Evolutionary conservation across 192 early-diverging fungal species (phyloP).

Genomic region (Coemansia nantahalensis): DNA sequence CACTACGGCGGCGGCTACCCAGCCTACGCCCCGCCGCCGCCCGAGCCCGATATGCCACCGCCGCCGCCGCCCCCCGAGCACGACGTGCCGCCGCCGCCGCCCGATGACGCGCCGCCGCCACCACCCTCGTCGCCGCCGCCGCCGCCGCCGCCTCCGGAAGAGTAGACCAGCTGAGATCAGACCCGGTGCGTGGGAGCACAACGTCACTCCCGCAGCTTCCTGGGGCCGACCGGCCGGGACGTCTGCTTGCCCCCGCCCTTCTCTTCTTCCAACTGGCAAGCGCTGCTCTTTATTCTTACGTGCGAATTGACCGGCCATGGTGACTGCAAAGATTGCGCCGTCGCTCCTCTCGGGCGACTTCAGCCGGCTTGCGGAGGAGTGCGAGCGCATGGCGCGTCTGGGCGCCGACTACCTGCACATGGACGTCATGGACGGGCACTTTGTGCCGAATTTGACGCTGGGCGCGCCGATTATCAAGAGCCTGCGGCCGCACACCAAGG

Average conservation of each 20-base stretch:
- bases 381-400: constrained; percentile 79
- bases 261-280: no score
- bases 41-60: background rate
- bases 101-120: constrained; percentile 8
- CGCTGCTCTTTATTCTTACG: no score
- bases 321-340: constrained; percentile 81
- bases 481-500: constrained; percentile 82
- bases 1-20: constrained; percentile 3
- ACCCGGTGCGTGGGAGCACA: no score
- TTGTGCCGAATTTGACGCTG: constrained; percentile 95
- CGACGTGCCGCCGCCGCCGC: constrained; percentile 5
- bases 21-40: constrained; percentile 8
- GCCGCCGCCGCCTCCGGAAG: constrained; percentile 16
- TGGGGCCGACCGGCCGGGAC: no score
- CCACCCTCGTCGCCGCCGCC: constrained; percentile 8
- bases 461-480: constrained; percentile 90
- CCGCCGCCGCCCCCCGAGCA: constrained; percentile 6
- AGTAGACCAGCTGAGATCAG: constrained; percentile 1
- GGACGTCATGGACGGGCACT: constrained; percentile 97
- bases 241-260: no score
- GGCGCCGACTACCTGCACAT: constrained; percentile 94
- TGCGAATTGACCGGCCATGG: constrained; percentile 42
- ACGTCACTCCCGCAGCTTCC: no score
- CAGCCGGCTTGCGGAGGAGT: constrained; percentile 78
- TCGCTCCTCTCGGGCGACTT: constrained; percentile 92